Evolutionary conservation across 768 basidiomycete species (phyloP).

Genomic region (Hericium rajendrae): DNA sequence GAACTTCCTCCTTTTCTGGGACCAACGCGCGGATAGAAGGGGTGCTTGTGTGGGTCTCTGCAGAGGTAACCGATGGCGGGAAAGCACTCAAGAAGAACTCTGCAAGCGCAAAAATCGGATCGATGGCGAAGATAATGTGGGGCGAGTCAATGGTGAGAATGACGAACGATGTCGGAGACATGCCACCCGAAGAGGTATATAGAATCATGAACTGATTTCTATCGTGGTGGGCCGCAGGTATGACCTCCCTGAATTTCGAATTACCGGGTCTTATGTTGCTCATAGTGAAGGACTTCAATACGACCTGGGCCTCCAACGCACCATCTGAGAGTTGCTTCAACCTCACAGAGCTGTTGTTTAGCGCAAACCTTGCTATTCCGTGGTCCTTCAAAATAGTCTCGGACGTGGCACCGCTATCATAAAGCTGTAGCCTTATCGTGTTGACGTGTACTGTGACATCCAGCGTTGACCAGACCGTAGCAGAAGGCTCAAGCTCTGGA

Average conservation of each 20-base stretch:
- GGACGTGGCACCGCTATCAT: constrained; percentile 53
- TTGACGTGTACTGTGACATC: constrained; percentile 67
- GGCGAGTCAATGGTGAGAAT: constrained; percentile 90
- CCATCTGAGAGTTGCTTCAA: constrained; percentile 78
- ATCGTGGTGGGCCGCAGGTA: constrained; percentile 82
- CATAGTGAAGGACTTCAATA: constrained; percentile 87
- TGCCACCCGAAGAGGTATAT: constrained; percentile 66
- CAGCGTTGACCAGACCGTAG: constrained; percentile 48
- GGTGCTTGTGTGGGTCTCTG: constrained; percentile 9
- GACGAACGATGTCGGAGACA: constrained; percentile 49
- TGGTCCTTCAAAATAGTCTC: constrained; percentile 55
- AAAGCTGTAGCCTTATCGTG: constrained; percentile 77
- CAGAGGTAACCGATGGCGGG: constrained; percentile 14
- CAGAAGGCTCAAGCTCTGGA: constrained; percentile 44
- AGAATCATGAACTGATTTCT: constrained; percentile 91
- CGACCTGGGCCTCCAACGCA: constrained; percentile 77
- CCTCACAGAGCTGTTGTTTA: constrained; percentile 70
- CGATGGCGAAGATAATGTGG: constrained; percentile 82
- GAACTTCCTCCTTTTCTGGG: not conserved
- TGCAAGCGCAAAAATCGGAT: constrained; percentile 83
- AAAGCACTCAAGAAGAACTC: constrained; percentile 70
- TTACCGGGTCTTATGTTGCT: constrained; percentile 75
- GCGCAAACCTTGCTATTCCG: constrained; percentile 78
- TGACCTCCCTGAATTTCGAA: constrained; percentile 88
- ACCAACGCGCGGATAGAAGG: constrained; percentile 8